Conservation (phyloP, 2,329 filamentous ascomycete species). For the Mariannaea elegans region DNA sequence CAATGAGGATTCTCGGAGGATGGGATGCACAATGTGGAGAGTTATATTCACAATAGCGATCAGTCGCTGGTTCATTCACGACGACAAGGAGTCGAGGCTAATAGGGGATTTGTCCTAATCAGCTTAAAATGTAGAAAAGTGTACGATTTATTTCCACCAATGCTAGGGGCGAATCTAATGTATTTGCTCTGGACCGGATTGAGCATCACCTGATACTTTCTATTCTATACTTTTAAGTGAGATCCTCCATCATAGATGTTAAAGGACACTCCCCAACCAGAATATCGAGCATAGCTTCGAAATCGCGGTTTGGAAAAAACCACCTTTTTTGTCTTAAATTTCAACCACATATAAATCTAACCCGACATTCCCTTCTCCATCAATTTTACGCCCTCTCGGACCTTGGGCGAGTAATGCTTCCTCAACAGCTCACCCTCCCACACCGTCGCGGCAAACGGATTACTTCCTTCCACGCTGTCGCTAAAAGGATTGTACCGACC, state of each 20-base stretch:
- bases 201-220: not conserved
- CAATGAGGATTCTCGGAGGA: too few relatives aligned
- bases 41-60: too few relatives aligned
- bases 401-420: constrained; percentile 85
- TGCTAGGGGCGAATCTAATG: not conserved
- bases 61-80: too few relatives aligned
- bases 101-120: not conserved
- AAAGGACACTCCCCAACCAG: not conserved
- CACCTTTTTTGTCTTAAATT: not conserved
- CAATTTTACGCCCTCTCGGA: constrained; percentile 76
- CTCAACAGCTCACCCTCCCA: constrained; percentile 94
- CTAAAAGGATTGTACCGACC: constrained; percentile 82
- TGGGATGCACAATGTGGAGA: too few relatives aligned
- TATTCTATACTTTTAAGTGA: not conserved
- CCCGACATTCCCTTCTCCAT: constrained; percentile 72
- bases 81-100: too few relatives aligned
- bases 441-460: constrained; percentile 87
- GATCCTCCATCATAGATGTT: not conserved
- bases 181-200: not conserved
- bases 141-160: not conserved
- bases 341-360: constrained; percentile 27
- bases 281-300: not conserved
- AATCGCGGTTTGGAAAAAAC: not conserved
- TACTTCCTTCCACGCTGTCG: constrained; percentile 81
- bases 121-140: not conserved